Evolutionary conservation across 2,329 filamentous ascomycete genomes (phyloP), one percentile per base, ranked within the genome.

Genomic region (Ceratocystis lukuohia): DNA sequence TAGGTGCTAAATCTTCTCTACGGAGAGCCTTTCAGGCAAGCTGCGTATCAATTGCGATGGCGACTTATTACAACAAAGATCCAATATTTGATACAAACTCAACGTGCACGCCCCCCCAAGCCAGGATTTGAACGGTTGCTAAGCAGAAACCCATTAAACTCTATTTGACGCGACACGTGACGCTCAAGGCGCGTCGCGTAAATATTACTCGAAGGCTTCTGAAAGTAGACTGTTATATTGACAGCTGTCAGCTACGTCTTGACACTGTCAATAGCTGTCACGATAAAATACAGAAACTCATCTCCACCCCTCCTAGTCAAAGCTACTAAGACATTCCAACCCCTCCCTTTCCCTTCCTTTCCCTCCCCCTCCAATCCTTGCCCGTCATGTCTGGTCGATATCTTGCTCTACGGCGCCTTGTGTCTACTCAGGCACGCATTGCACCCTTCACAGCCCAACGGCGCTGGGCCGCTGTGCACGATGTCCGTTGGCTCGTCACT

Each of bases 401-500:
- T 57, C 41, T 65, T 63, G 53, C 62, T 15, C 61, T 66, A 15
- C 67, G 67, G 20, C 56, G 44, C 41, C 30, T 68, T 20, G 63
- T 67, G 48, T 41, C 48, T 25, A 56, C 68, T 17, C 57, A 66
- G 41, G 65, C 67, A 46, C 69, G 67, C 6, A 59, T 69, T 8
- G 30, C 65, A 25, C 44, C 57, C 15, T 50, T 67, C 10, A 17
- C 67, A 41, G 45, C 41, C 70, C 93, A 96, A 76, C 84, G 87
- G 66, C 85, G 92, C 74, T 95, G 90, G 88, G 93, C 93, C 1
- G 90, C 90, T 72, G 91, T 96, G 37, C 90, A 95, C 75, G 90
- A 96, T 76, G 86, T 96, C 61, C 90, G 92, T 70, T 96, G 93
- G 80, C 83, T 96, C 59, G 88, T 88, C 69, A 94, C 91, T 17